A percentile compares a stretch with the other conserved stretches of the same genome.
phyloP scores from a whole-genome alignment of 1,139 yeast species.

The Saccharomycopsis crataegensis region DNA sequence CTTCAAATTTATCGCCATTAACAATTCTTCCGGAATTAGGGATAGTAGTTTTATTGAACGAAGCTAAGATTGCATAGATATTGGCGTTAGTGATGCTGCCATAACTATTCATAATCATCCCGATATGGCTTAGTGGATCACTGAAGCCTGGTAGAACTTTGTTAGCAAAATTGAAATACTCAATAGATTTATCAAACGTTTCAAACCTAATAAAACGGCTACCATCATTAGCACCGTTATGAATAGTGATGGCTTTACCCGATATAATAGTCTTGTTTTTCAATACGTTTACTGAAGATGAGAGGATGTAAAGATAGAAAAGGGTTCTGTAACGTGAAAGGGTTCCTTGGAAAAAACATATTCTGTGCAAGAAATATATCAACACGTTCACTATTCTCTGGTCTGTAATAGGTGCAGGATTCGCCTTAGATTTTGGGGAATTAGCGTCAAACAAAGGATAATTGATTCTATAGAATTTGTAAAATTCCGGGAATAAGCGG shows the following conservation, averaged over 20 bases:
- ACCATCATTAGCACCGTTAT: not conserved
- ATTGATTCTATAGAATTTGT: not conserved
- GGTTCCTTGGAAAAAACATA: slow-evolving; percentile 11
- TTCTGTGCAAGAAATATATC: slow-evolving; percentile 5
- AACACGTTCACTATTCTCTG: not conserved
- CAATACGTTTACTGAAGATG: not conserved
- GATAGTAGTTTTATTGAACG: slow-evolving; percentile 1
- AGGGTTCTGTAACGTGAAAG: slow-evolving; percentile 11
- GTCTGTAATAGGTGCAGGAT: not conserved
- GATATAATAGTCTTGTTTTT: not conserved
- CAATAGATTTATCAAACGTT: slow-evolving; percentile 10
- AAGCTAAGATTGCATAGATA: not conserved
- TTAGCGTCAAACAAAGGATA: not conserved
- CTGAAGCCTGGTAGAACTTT: slow-evolving; percentile 9
- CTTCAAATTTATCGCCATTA: slow-evolving; percentile 16
- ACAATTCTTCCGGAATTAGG: not conserved
- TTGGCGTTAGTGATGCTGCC: slow-evolving; percentile 6
- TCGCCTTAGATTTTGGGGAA: not conserved
- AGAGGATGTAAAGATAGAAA: slow-evolving; percentile 2
- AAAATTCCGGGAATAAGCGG: slow-evolving; percentile 1
- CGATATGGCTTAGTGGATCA: slow-evolving; percentile 13
- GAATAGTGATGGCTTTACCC: not conserved
- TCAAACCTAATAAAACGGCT: not conserved
- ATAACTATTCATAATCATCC: slow-evolving; percentile 13
- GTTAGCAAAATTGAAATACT: slow-evolving; percentile 4